Evolutionary conservation across 2,329 filamentous ascomycete genomes (phyloP), one percentile per base, ranked within the genome.

Genomic region (Emmonsia crescens): DNA sequence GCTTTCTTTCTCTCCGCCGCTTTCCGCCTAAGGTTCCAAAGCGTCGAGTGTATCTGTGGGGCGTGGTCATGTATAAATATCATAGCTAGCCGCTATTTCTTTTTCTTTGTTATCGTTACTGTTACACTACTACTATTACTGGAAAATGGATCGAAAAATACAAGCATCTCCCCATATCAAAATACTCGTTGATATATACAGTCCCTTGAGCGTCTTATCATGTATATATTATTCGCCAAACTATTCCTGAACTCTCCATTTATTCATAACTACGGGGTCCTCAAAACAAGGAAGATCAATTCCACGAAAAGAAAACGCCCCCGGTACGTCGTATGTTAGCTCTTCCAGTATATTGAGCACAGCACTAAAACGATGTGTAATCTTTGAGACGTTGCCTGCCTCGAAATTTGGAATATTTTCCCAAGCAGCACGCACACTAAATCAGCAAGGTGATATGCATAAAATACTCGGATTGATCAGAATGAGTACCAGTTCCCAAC

Each of bases 11-110:
- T 40, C 19, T 27, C 33, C 31, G n/a, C 8, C 19, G n/a, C 51
- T 5, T 33, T 36, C 29, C 51, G n/a, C 21, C 16, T 10, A 36
- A 33, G 21, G 33, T 38, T 56, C 21, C 9, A 27, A 56, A 24
- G 12, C 5, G 10, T 24, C 33, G 21, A 27, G 19, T 27, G 52
- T 5, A 29, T 21, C 27, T 2, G 8, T 10, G n/a, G 29, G 55
- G 56, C 12, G 16, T 19, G 24, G 24, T 31, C 48, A 24, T 59
- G 57, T 59, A 59, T 59, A 51, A 59, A 40, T 59, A 59, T 59
- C 31, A 27, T 59, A 40, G 42, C 57, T 40, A 51, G 16, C 31
- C 12, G 27, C 29, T 58, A 46, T 51, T 38, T 27, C n/a, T 52
- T 38, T 49, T 40, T 48, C 24, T 57, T 16, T 46, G 24, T 44